These are phyloP conservation scores for Podaxis sp. DNA, from an alignment of 768 basidiomycete species.

Conservation along the genomic window DNA sequence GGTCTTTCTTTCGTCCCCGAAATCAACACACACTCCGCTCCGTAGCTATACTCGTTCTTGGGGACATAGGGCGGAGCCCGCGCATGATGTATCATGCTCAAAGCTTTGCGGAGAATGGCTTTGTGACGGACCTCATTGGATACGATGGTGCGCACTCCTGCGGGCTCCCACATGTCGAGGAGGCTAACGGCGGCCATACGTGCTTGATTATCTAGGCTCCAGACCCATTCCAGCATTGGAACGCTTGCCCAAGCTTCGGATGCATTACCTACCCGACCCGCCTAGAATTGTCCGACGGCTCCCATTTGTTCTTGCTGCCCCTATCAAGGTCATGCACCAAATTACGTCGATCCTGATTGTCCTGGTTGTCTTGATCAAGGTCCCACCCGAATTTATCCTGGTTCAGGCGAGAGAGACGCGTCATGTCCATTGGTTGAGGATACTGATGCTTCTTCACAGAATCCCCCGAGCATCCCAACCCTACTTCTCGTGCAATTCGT, in stretches of 20 bases:
- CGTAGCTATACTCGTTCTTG: conserved; percentile 88
- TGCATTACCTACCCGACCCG: conserved; percentile 65
- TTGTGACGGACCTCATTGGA: conserved; percentile 77
- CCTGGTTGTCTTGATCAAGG: conserved; percentile 53
- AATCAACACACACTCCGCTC: conserved; percentile 49
- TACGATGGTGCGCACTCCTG: conserved; percentile 60
- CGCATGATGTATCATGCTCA: conserved; percentile 99
- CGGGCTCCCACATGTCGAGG: neutral
- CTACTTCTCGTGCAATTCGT: conserved; percentile 81
- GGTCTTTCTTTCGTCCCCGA: conserved; percentile 26
- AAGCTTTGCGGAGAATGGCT: conserved; percentile 79
- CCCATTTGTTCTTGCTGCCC: conserved; percentile 72
- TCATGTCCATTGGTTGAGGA: neutral
- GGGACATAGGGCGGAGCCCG: conserved; percentile 93
- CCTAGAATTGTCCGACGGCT: conserved; percentile 47
- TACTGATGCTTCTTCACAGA: conserved; percentile 41
- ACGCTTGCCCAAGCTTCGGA: conserved; percentile 56
- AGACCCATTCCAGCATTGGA: conserved; percentile 71
- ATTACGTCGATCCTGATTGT: conserved; percentile 54
- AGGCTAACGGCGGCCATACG: neutral
- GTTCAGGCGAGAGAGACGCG: conserved; percentile 65
- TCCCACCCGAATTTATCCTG: conserved; percentile 79
- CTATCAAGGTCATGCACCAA: conserved; percentile 77
- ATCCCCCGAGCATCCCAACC: conserved; percentile 95
- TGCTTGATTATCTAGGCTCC: conserved; percentile 49